Base-by-base conservation (phyloP, 2,329 filamentous ascomycete genomes). In the Teratosphaeria destructans region DNA sequence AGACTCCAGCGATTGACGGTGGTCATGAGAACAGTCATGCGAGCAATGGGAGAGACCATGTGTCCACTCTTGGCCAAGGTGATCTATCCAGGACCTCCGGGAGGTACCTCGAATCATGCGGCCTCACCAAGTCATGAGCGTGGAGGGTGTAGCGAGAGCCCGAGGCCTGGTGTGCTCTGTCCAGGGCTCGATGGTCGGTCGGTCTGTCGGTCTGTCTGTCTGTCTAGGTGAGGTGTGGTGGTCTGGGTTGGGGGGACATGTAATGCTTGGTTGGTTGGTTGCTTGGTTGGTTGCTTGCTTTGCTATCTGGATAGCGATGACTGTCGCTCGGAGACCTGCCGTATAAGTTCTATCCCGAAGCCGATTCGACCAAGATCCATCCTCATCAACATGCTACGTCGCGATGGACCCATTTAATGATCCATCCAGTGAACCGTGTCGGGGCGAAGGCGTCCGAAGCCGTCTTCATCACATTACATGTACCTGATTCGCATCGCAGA, bases 1-100 rank as follows among this genome's bases (percentile, higher is more conserved):
- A 66, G 58, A 56, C 61, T 64, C 62, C 60, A 65, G 56, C 64
- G 65, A 63, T 43, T 58, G 54, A 64, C 32, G 7, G 65, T 65
- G 37, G 60, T 64, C 67, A 69, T 68, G 29, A 27, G 49, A 39
- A 23, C 14, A 39, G 5, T 49, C n/a, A 19, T 49, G 16, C 7
- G 16, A n/a, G n/a, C 43, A 49, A 19, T n/a, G 8, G 43, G 11
- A 16, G 11, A 16, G 12, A 23, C 16, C 5, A 12, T 43, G 16
- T 43, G 3, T 5, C 16, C 12, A 43, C 10, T 43, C 3, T 43
- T 43, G 37, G 37, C 37, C 37, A 43, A n/a, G 11, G 16, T 16
- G 2, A 43, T 43, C 12, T 43, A 12, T 43, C 37, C 37, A 43
- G 37, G 5, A 43, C 37, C 37, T 14, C 16, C 16, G 37, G 37